phyloP scores from a whole-genome alignment of 2,329 filamentous ascomycete species.

The Trichophyton rubrum region DNA sequence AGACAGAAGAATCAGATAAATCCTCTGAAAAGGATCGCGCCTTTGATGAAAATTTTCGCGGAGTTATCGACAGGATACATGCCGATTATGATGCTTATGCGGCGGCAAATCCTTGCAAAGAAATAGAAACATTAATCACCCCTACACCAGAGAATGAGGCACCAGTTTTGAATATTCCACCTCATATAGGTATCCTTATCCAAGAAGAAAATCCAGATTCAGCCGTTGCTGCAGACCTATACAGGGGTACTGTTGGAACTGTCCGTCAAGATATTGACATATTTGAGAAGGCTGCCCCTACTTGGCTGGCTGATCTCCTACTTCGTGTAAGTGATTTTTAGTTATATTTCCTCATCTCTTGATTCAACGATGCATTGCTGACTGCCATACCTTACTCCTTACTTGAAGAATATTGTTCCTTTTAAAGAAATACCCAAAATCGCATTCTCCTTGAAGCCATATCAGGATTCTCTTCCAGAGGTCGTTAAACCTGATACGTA shows the following conservation, averaged over 20 bases:
- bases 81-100: slow-evolving; percentile 36
- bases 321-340: slow-evolving; percentile 43
- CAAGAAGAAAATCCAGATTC: slow-evolving; percentile 53
- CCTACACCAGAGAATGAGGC: slow-evolving; percentile 36
- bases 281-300: slow-evolving; percentile 74
- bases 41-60: slow-evolving; percentile 35
- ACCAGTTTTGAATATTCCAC: slow-evolving; percentile 32
- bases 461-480: slow-evolving; percentile 58
- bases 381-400: background rate
- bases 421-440: slow-evolving; percentile 90
- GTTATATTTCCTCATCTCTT: background rate
- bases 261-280: slow-evolving; percentile 65
- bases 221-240: slow-evolving; percentile 66
- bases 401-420: slow-evolving; percentile 59
- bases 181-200: slow-evolving; percentile 48
- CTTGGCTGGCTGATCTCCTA: slow-evolving; percentile 84
- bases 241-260: slow-evolving; percentile 72
- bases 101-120: slow-evolving; percentile 26
- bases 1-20: slow-evolving; percentile 43
- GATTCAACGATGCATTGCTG: background rate
- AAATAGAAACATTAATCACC: slow-evolving; percentile 28
- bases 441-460: slow-evolving; percentile 82
- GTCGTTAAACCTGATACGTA: slow-evolving; percentile 61
- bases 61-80: slow-evolving; percentile 35
- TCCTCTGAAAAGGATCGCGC: slow-evolving; percentile 40